phyloP scores from a whole-genome alignment of 2,329 filamentous ascomycete genomes.

The Grosmannia huntii region DNA sequence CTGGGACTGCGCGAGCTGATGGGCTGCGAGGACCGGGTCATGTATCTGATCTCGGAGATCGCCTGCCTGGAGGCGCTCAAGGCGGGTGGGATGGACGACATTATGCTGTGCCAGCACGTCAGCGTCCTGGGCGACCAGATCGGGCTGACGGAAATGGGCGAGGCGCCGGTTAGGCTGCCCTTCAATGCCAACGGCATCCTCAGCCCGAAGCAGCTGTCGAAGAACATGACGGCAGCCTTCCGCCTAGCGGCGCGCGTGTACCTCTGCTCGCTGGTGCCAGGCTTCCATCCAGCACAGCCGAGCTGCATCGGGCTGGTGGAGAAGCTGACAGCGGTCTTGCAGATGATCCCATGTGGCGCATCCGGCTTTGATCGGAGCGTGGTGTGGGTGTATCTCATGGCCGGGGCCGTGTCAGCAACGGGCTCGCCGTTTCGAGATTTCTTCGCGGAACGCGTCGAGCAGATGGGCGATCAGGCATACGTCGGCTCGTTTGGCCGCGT shows the following conservation, averaged over 20 bases:
- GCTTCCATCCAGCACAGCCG: constrained; percentile 62
- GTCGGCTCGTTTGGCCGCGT: constrained; percentile 82
- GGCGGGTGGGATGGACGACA: constrained; percentile 68
- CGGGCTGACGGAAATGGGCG: constrained; percentile 59
- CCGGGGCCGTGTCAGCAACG: constrained; percentile 63
- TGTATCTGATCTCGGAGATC: constrained; percentile 97
- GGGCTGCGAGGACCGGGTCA: constrained; percentile 93
- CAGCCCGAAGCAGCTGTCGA: constrained; percentile 68
- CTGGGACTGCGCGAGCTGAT: constrained; percentile 81
- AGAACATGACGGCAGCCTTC: constrained; percentile 84
- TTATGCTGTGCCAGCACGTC: constrained; percentile 79
- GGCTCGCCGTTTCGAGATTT: constrained; percentile 64
- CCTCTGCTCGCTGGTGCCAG: constrained; percentile 88
- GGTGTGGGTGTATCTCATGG: constrained; percentile 85
- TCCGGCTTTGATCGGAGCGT: constrained; percentile 81
- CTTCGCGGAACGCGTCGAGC: constrained; percentile 60
- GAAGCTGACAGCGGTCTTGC: constrained; percentile 63
- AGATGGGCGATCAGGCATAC: constrained; percentile 63
- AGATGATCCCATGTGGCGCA: constrained; percentile 69
- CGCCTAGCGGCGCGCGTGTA: constrained; percentile 88
- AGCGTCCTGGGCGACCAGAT: constrained; percentile 79
- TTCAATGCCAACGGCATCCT: constrained; percentile 62
- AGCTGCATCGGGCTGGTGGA: constrained; percentile 67
- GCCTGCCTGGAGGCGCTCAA: constrained; percentile 89
- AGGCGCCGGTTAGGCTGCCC: constrained; percentile 43